Base-by-base conservation (phyloP, 441 rosid species). In the Erysimum cheiri region DNA sequence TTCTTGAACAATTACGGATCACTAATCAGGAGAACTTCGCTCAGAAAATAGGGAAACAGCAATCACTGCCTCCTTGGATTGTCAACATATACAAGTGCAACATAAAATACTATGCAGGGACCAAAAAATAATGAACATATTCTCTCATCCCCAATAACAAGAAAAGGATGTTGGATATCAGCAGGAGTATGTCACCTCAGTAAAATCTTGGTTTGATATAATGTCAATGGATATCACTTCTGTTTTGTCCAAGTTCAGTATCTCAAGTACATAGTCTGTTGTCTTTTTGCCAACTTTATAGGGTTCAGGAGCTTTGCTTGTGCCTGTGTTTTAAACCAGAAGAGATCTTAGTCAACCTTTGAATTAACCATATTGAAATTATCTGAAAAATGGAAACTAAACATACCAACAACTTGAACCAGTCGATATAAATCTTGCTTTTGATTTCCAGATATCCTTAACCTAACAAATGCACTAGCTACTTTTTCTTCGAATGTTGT, bases 361-460 rank as follows among this genome's bases (percentile, higher is more conserved):
- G 61, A 43, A 32, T 22, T 14, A 66, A 67, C 46, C 53, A 55
- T 6, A 60, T 39, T 15, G 2, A 50, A 65, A 44, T 36, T 35
- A 52, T 36, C 68, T 59, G 14, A 31, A 39, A 78, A 62, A 64
- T 6, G 33, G 58, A 47, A 66, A 50, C 37, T 33, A 72, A 59
- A 59, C 67, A 80, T 75, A 93, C 98, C 97, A 46, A 85, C 81
- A 84, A 93, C 89, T 78, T 90, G 96, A 60, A 91, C 97, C 57
- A 91, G 88, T 80, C 98, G 88, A 79, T 93, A 93, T 72, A 91
- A 64, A 83, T 91, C 98, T 84, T 91, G 98, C 89, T 91, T 91
- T 81, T 87, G 97, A 74, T 77, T 87, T 32, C 96, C 98, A 70
- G 95, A 81, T 73, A 93, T 88, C 82, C 93, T 85, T 67, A 93